Base-by-base conservation (phyloP, 129 eudicot genomes). In the Saussurea involucrata region DNA sequence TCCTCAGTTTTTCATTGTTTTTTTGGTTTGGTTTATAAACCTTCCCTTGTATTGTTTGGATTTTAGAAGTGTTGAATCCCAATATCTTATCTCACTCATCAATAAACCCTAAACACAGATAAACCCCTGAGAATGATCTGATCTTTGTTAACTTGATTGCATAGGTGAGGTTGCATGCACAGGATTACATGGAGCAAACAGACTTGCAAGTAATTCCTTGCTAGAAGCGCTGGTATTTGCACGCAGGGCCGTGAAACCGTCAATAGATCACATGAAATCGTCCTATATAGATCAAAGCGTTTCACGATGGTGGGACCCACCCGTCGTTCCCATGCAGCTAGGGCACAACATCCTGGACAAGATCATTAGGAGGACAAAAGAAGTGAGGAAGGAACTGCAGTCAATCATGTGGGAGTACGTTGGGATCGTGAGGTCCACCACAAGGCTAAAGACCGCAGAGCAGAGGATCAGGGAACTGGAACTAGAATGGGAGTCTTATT, bases 141-240 rank as follows among this genome's bases (percentile, higher is more conserved):
- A 82, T 42, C 9, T 72, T 57, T 37, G 32, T 66, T 15, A 31
- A 66, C 40, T 27, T 83, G 71, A 72, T 40, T 83, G 60, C n/a
- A 31, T 63, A 83, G 90, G 90, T 49, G 98, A 95, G 84, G 99
- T 95, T 31, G 99, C 99, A 42, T 95, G 99, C 87, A 95, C 99
- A 0, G 99, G 99, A 44, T 71, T 95, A 76, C 99, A 95, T 12
- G 99, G 99, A 24, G 99, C 99, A 11, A 95, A 95, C 73, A 72
- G 99, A 20, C 96, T 95, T 8, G 99, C 99, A 0, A 95, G 99
- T 84, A 95, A 95, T 83, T 95, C 99, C 1, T 74, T 95, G 71
- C 95, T 92, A 18, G 99, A 95, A 81, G 99, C 97, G n/a, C 87
- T 95, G 0, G 99, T 95, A 58, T 95, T 95, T 70, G 99, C 99